phyloP scores from a whole-genome alignment of 164 flowering plant genomes.

The Piper betle region DNA sequence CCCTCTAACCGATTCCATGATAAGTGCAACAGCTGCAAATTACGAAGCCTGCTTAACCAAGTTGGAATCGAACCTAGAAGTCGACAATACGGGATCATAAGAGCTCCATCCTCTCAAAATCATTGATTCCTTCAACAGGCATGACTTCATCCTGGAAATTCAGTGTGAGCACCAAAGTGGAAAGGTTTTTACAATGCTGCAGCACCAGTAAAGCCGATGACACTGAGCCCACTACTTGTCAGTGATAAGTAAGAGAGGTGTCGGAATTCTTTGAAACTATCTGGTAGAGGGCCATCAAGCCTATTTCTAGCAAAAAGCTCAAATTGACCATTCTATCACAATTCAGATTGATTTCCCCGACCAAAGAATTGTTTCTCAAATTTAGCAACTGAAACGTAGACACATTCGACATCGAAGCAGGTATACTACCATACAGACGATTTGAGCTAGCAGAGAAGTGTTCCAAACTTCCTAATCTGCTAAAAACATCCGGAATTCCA shows the following conservation, averaged over 20 bases:
- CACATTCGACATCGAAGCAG: constrained; percentile 35
- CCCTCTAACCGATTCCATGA: constrained; percentile 54
- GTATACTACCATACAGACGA: constrained; percentile 46
- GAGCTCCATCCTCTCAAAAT: constrained; percentile 6
- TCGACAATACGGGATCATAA: constrained; percentile 6
- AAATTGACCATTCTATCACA: constrained; percentile 5
- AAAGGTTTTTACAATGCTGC: constrained; percentile 16
- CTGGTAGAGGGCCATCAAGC: constrained; percentile 13
- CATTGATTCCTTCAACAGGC: constrained; percentile 5
- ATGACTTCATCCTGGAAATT: constrained; percentile 11
- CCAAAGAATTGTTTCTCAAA: constrained; percentile 66
- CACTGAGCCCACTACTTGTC: constrained; percentile 11
- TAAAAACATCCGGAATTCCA: constrained; percentile 46
- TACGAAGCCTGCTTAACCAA: constrained; percentile 43
- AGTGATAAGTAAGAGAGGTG: constrained; percentile 14
- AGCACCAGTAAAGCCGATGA: constrained; percentile 12
- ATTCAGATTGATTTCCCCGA: constrained; percentile 10
- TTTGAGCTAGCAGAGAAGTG: constrained; percentile 51
- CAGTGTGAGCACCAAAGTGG: constrained; percentile 11
- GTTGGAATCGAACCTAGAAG: constrained; percentile 51
- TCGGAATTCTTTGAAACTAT: constrained; percentile 9
- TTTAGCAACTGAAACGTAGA: constrained; percentile 45
- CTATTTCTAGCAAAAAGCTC: constrained; percentile 10
- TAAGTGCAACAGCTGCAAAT: constrained; percentile 56
- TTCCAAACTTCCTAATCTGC: constrained; percentile 32